Percentiles rank a stretch among this genome's conserved stretches.
These are phyloP conservation scores for Vararia minispora DNA, from an alignment of 768 basidiomycete genomes.

Conservation along the genomic window DNA sequence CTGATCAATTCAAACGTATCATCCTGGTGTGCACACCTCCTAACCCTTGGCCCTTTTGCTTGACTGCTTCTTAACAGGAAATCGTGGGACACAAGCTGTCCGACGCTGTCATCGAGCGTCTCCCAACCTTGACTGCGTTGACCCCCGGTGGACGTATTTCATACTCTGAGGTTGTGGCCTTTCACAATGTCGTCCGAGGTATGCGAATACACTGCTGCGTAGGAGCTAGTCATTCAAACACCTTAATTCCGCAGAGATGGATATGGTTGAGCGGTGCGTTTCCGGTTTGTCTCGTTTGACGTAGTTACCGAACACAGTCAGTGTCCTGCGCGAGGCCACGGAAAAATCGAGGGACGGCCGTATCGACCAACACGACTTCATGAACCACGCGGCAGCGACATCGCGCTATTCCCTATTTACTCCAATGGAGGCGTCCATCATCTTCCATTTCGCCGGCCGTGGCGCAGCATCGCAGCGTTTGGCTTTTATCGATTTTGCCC, in stretches of 20 bases:
- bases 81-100: slow-evolving; percentile 96
- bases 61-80: slow-evolving; percentile 41
- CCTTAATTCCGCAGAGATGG: slow-evolving; percentile 57
- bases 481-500: slow-evolving; percentile 83
- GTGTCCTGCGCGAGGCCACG: slow-evolving; percentile 84
- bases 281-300: neutral
- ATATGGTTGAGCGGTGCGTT: slow-evolving; percentile 80
- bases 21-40: slow-evolving; percentile 54
- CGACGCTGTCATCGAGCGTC: slow-evolving; percentile 80
- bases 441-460: slow-evolving; percentile 94
- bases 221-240: neutral
- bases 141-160: slow-evolving; percentile 85
- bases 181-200: slow-evolving; percentile 94
- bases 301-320: slow-evolving; percentile 19
- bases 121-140: slow-evolving; percentile 87
- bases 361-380: slow-evolving; percentile 92
- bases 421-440: slow-evolving; percentile 95
- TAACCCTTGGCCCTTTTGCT: neutral
- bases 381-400: slow-evolving; percentile 74
- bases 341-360: slow-evolving; percentile 89
- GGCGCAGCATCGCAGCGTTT: slow-evolving; percentile 62
- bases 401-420: slow-evolving; percentile 94
- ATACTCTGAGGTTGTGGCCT: slow-evolving; percentile 94
- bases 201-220: slow-evolving; percentile 17
- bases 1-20: slow-evolving; percentile 91